Base-by-base conservation (phyloP, 768 basidiomycete genomes). In the Mycena galericulata region DNA sequence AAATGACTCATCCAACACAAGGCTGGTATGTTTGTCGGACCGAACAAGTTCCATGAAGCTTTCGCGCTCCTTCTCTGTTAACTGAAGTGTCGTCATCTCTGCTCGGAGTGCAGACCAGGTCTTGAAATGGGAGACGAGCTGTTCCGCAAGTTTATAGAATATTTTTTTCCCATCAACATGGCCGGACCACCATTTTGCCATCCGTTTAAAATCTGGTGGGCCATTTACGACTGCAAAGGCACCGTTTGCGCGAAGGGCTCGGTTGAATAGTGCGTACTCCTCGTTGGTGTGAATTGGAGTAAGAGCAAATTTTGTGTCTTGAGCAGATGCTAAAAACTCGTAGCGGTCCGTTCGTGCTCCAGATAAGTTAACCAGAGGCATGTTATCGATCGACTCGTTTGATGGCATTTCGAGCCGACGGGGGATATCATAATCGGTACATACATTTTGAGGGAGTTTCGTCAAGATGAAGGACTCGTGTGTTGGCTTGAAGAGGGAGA, bases 1-100 rank as follows among this genome's bases (percentile, higher is more conserved):
- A 24, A 14, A 62, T 22, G 61, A 62, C 17, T 62, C 61, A 29
- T 62, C 50, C 41, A 62, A 34, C 10, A 62, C 61, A 8, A 43
- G 1, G 15, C 61, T 62, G 9, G 61, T 29, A 9, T 62, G 61
- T 2, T 50, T 50, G 27, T 62, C 50, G 7, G 51, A 62, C 5
- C 50, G 51, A 20, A 62, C 26, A 1, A 62, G n/a, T 3, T 62
- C 41, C 61, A 45, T 62, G 30, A 62, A 62, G 3, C 43, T 14
- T 12, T 36, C 38, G 9, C 61, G 50, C 7, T 41, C 40, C 1
- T 30, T 10, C 3, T 20, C 50, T 1, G 40, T 62, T 6, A 54
- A 0, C 8, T 62, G 61, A 6, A 34, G 40, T 4, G 61, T 62
- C 2, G 51, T 62, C 1, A 62, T 24, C 17, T 62, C 51, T 11